Evolutionary conservation across 2,329 filamentous ascomycete genomes (phyloP).

Genomic region (Stachybotrys chlorohalonatus): DNA sequence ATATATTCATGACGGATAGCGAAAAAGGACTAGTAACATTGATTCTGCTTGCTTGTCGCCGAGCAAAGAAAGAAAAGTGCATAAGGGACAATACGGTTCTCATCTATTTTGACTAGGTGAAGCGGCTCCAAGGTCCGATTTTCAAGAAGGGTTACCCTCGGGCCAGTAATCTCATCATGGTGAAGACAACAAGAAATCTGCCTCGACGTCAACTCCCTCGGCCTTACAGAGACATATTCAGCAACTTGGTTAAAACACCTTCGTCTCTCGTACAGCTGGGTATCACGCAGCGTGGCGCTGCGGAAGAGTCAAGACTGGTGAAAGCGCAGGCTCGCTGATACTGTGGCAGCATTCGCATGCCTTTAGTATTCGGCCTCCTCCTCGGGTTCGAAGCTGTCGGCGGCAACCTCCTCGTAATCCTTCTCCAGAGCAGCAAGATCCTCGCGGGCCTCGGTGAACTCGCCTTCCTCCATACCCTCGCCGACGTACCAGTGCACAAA

Average conservation of each 20-base stretch:
- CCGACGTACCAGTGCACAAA: conserved; percentile 77
- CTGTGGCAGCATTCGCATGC: not conserved
- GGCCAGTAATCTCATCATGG: conserved; percentile 1
- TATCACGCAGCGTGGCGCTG: conserved; percentile 2
- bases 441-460: conserved; percentile 81
- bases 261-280: conserved; percentile 10
- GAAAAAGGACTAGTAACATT: conserved; percentile 9
- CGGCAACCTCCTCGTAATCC: conserved; percentile 79
- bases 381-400: conserved; percentile 57
- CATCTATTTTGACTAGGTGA: conserved; percentile 18
- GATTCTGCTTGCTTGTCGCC: conserved; percentile 20
- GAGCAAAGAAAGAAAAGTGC: conserved; percentile 8
- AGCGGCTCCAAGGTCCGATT: conserved; percentile 11
- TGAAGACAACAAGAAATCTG: conserved; percentile 13
- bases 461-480: conserved; percentile 87
- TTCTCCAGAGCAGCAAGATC: conserved; percentile 78
- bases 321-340: conserved; percentile 1
- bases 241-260: conserved; percentile 4
- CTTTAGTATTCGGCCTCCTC: conserved; percentile 71
- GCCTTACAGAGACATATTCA: not conserved
- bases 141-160: conserved; percentile 9
- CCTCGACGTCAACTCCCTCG: conserved; percentile 9
- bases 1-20: not conserved
- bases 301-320: conserved; percentile 8
- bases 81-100: conserved; percentile 11